These are phyloP conservation scores for Bipolaris cookei DNA, from an alignment of 2,329 filamentous ascomycete genomes.

Conservation along the genomic window DNA sequence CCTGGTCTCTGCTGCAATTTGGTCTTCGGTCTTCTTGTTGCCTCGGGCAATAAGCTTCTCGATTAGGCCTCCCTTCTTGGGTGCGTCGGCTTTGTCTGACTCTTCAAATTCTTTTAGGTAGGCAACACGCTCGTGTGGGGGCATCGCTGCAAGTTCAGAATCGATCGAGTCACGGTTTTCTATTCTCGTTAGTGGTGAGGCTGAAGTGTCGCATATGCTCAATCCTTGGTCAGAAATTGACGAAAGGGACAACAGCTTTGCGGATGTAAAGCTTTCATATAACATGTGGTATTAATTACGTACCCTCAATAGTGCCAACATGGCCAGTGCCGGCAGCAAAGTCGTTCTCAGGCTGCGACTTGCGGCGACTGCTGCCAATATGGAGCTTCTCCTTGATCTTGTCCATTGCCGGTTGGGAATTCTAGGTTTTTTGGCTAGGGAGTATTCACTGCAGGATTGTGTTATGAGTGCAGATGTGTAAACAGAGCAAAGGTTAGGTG, in stretches of 20 bases:
- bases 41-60: conserved; percentile 44
- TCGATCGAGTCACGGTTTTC: conserved; percentile 43
- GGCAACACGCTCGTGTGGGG: conserved; percentile 42
- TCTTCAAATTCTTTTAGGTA: conserved; percentile 48
- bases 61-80: conserved; percentile 43
- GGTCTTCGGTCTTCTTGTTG: conserved; percentile 46
- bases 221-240: background rate
- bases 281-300: background rate
- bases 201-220: background rate
- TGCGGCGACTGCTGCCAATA: conserved; percentile 40
- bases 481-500: conserved; percentile 6
- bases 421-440: conserved; percentile 1
- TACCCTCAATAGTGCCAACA: conserved; percentile 32
- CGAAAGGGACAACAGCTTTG: background rate
- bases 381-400: conserved; percentile 48
- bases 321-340: conserved; percentile 16
- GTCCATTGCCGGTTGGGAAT: conserved; percentile 33
- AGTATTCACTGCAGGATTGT: conserved; percentile 2
- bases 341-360: conserved; percentile 38
- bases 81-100: conserved; percentile 38
- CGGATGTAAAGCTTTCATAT: background rate
- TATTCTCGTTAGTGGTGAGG: conserved; percentile 13
- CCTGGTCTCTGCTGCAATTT: conserved; percentile 35
- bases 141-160: conserved; percentile 42
- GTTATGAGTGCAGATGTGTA: background rate